phyloP scores from a whole-genome alignment of 768 basidiomycete species.

The Kwoniella mangroviensis region DNA sequence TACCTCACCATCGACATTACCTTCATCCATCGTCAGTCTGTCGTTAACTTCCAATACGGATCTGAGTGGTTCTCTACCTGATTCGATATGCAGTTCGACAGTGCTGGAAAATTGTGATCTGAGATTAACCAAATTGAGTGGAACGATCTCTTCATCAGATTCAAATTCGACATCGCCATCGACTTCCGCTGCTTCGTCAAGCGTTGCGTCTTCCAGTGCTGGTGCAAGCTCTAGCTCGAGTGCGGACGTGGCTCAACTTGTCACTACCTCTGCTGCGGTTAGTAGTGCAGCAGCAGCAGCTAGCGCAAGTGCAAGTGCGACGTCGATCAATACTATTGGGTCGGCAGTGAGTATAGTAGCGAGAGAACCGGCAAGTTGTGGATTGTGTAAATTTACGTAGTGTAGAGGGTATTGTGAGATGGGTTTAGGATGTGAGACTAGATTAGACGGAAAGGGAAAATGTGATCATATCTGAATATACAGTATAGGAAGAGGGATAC shows the following conservation, averaged over 20 bases:
- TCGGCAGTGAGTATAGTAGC: not conserved
- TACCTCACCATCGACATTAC: conserved; percentile 47
- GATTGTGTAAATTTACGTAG: conserved; percentile 26
- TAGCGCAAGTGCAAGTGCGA: not conserved
- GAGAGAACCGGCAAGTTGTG: conserved; percentile 1
- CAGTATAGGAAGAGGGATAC: too few species aligned
- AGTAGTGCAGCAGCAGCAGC: not conserved
- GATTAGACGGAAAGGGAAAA: too few species aligned
- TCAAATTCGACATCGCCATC: not conserved
- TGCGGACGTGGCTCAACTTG: not conserved
- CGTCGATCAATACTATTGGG: not conserved
- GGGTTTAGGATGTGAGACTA: too few species aligned
- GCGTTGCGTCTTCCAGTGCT: not conserved
- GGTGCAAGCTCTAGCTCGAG: not conserved
- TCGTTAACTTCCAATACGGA: conserved; percentile 52
- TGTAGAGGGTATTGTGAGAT: not conserved
- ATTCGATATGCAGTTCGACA: conserved; percentile 35
- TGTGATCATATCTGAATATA: too few species aligned
- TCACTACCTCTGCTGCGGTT: not conserved
- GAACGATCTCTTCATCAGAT: not conserved
- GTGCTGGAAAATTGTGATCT: conserved; percentile 53
- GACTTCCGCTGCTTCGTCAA: not conserved
- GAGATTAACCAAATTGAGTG: conserved; percentile 38
- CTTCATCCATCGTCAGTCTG: conserved; percentile 43
- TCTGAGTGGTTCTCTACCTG: conserved; percentile 47